A percentile compares a stretch with the other conserved stretches of the same genome.
Evolutionary conservation across 495 filamentous ascomycete species (phyloP).

Genomic region (Hypomontagnella submonticulosa): DNA sequence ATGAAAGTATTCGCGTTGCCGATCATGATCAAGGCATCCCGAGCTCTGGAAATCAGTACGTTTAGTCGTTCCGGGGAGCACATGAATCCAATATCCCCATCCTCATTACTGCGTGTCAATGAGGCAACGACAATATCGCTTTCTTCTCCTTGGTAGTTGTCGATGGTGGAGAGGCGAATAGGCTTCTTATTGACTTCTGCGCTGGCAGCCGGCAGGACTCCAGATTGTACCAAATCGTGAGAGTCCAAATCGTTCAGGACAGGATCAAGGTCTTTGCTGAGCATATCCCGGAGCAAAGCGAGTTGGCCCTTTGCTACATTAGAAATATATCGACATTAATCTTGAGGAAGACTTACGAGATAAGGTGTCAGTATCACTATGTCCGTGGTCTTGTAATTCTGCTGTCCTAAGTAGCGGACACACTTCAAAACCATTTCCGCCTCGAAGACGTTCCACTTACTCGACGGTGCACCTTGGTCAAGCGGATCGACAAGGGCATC

Average conservation of each 20-base stretch:
- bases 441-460: slow-evolving; percentile 75
- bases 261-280: slow-evolving; percentile 66
- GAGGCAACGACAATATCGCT: slow-evolving; percentile 77
- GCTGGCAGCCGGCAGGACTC: slow-evolving; percentile 66
- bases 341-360: slow-evolving; percentile 41
- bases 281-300: slow-evolving; percentile 61
- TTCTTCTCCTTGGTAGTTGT: slow-evolving; percentile 87
- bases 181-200: slow-evolving; percentile 62
- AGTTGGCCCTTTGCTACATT: slow-evolving; percentile 67
- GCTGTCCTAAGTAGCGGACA: slow-evolving; percentile 78
- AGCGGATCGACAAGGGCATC: slow-evolving; percentile 59
- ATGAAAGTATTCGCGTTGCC: slow-evolving; percentile 77
- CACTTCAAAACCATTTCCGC: slow-evolving; percentile 73
- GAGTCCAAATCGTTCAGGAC: slow-evolving; percentile 77
- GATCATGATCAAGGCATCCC: slow-evolving; percentile 74
- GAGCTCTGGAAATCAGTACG: slow-evolving; percentile 76
- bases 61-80: slow-evolving; percentile 73
- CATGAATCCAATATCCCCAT: slow-evolving; percentile 81
- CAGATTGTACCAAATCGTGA: slow-evolving; percentile 72
- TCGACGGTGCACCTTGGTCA: slow-evolving; percentile 61
- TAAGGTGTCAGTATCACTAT: slow-evolving; percentile 82
- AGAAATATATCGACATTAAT: background rate
- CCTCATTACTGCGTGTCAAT: slow-evolving; percentile 73
- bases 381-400: slow-evolving; percentile 75
- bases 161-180: slow-evolving; percentile 74